Conservation (phyloP, 2,329 filamentous ascomycete species). For the Drechslerella stenobrocha region DNA sequence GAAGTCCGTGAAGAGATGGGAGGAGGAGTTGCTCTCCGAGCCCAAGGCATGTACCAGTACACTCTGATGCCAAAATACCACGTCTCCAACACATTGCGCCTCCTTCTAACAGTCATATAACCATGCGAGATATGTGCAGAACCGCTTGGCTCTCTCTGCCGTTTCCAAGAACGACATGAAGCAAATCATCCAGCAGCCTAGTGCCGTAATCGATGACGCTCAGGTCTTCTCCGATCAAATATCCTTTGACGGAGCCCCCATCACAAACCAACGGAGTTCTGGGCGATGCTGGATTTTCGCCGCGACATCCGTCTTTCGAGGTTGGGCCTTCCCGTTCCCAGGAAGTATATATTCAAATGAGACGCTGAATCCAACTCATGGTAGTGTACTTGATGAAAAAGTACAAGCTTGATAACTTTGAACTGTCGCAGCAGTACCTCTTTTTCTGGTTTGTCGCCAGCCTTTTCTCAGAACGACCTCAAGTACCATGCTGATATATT, state of each 20-base stretch:
- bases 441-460: conserved; percentile 72
- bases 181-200: conserved; percentile 49
- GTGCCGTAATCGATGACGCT: conserved; percentile 66
- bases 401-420: conserved; percentile 74
- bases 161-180: conserved; percentile 52
- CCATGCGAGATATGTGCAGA: conserved; percentile 29
- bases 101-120: background rate
- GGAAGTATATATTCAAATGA: background rate
- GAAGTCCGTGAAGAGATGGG: conserved; percentile 49
- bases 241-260: conserved; percentile 76
- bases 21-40: conserved; percentile 50
- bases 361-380: background rate
- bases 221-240: conserved; percentile 84
- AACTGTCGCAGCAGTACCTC: conserved; percentile 83
- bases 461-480: too few species aligned
- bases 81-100: conserved; percentile 11
- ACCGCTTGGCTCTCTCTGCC: conserved; percentile 52
- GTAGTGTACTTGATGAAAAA: conserved; percentile 77
- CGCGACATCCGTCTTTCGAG: conserved; percentile 84
- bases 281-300: conserved; percentile 93
- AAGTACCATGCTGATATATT: background rate
- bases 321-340: background rate
- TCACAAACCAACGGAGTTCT: conserved; percentile 80
- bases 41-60: conserved; percentile 51
- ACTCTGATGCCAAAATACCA: background rate